Evolutionary conservation across 495 filamentous ascomycete species (phyloP), one percentile per base, ranked within the genome.

Genomic region (Aspergillus nanangensis): DNA sequence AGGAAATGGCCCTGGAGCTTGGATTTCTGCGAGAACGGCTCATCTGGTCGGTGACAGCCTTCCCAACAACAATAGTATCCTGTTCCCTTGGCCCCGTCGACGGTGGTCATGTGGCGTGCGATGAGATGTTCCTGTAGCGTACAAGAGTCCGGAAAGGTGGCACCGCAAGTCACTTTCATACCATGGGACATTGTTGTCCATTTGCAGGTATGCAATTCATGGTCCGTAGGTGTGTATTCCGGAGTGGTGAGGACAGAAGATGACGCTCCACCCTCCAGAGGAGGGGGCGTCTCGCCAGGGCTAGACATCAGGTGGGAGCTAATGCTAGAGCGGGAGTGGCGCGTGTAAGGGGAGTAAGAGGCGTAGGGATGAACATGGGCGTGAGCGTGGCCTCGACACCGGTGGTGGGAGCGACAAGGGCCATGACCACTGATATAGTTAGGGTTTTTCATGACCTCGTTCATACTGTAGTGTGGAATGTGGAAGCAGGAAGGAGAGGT

Each of bases 51-150:
- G 42, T 67, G 62, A 23, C 71, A 74, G 8, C 69, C 71, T 40
- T 66, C 60, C 71, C 71, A 74, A 50, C 69, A 63, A 41, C 71
- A 74, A 41, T 74, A 74, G 50, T 74, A 74, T n/a, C 71, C 71
- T 14, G 59, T 63, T 1, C 71, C 69, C 50, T 65, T 72, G n/a
- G 63, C 61, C 1, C 71, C 71, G 21, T 69, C 57, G 18, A 74
- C 48, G 2, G 69, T 64, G 10, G 54, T 57, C 65, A 71, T 71
- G 29, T 75, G 71, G 15, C 45, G 50, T 11, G 62, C 48, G 11
- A 70, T 44, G 24, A 75, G 62, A 47, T 75, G 71, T 9, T 73
- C 65, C 41, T 73, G 71, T 11, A 75, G 65, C 41, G 60, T 55
- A 38, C 66, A 66, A 15, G 63, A 39, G 32, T 63, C 58, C 4